phyloP scores from a whole-genome alignment of 805 yeast species.

The Hanseniaspora singularis region DNA sequence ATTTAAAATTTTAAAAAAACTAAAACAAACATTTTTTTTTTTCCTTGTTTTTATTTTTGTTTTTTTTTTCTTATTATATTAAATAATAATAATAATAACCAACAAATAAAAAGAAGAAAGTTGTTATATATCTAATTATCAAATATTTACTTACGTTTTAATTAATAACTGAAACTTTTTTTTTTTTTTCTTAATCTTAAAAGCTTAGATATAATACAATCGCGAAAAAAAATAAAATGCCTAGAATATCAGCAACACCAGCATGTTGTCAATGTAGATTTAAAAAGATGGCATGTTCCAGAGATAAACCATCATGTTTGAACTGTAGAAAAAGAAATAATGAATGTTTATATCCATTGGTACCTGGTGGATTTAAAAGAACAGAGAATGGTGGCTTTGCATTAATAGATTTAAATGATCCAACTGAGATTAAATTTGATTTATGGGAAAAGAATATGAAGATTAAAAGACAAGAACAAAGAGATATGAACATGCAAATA shows the following conservation, averaged over 20 bases:
- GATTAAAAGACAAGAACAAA: constrained; percentile 2
- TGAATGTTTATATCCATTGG: constrained; percentile 24
- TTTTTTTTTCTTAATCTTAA: too few relatives aligned
- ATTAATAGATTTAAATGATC: constrained; percentile 13
- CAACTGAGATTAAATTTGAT: constrained; percentile 11
- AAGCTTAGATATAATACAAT: too few relatives aligned
- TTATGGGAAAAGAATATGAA: constrained; percentile 8
- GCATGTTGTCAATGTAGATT: constrained; percentile 28
- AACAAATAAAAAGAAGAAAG: too few relatives aligned
- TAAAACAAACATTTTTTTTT: too few relatives aligned
- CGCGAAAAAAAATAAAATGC: not conserved
- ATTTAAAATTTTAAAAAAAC: too few relatives aligned
- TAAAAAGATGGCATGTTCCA: constrained; percentile 33
- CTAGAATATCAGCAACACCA: constrained; percentile 18
- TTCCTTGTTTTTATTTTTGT: too few relatives aligned
- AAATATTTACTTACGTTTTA: too few relatives aligned
- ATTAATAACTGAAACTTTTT: too few relatives aligned
- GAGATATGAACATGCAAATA: not conserved
- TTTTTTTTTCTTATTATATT: too few relatives aligned
- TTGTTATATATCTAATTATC: too few relatives aligned
- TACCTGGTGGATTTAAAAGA: constrained; percentile 13
- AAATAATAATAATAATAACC: too few relatives aligned
- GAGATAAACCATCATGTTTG: constrained; percentile 33
- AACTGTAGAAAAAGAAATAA: constrained; percentile 28
- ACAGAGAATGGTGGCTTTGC: constrained; percentile 9